A percentile compares a stretch with the other conserved stretches of the same genome.
Evolutionary conservation across 495 filamentous ascomycete species (phyloP).

Genomic region (Neurospora terricola): DNA sequence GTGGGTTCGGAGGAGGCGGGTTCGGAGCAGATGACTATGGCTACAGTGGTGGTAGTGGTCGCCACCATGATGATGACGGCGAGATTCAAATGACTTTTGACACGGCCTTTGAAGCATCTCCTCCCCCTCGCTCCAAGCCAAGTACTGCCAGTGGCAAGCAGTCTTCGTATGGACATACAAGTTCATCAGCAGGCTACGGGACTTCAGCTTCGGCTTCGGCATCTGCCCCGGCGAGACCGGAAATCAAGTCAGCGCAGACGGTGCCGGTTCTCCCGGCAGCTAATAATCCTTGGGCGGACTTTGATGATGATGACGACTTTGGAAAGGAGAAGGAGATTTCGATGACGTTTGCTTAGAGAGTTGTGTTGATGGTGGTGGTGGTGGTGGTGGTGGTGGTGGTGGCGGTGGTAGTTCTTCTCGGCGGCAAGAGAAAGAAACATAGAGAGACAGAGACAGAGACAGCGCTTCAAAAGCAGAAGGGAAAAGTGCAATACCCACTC

Average conservation of each 20-base stretch:
- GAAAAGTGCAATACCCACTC: neutral
- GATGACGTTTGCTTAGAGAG: slow-evolving; percentile 58
- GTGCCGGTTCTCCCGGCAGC: slow-evolving; percentile 39
- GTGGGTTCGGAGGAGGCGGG: neutral
- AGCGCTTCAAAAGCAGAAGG: neutral
- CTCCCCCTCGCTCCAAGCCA: neutral
- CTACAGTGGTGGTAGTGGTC: neutral
- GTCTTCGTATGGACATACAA: neutral
- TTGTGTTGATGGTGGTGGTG: neutral
- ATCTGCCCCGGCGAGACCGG: slow-evolving; percentile 29
- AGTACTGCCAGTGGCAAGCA: neutral
- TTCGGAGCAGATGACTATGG: neutral
- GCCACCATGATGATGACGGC: slow-evolving; percentile 14
- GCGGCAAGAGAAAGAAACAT: neutral
- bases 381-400: no score
- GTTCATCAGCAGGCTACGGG: neutral
- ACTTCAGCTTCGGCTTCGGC: slow-evolving; percentile 3
- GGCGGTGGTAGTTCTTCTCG: no score
- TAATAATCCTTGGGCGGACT: slow-evolving; percentile 74
- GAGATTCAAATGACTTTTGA: slow-evolving; percentile 69
- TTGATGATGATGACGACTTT: slow-evolving; percentile 65
- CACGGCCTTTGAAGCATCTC: slow-evolving; percentile 35
- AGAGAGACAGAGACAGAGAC: neutral
- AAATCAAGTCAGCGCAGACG: slow-evolving; percentile 28
- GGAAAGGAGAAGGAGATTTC: slow-evolving; percentile 62